Evolutionary conservation across 495 filamentous ascomycete species (phyloP).

Genomic region (Tuber calosporum): DNA sequence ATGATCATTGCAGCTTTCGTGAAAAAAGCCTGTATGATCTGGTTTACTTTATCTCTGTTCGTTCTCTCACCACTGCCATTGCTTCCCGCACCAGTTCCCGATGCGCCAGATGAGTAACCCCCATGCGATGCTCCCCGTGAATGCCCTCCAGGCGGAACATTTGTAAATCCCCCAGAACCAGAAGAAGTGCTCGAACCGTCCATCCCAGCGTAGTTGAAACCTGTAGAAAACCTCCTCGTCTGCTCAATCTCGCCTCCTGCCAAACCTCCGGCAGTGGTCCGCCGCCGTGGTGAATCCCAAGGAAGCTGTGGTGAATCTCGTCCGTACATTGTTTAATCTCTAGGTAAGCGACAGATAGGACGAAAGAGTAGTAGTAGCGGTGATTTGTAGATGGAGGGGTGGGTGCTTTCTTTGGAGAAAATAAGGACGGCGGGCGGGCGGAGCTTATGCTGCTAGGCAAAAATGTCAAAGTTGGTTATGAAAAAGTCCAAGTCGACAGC

Average conservation of each 20-base stretch:
- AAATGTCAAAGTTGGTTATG: slow-evolving; percentile 37
- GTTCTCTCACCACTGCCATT: slow-evolving; percentile 28
- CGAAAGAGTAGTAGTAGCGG: slow-evolving; percentile 21
- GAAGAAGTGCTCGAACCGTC: slow-evolving; percentile 35
- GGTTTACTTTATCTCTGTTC: slow-evolving; percentile 40
- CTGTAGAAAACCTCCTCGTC: slow-evolving; percentile 33
- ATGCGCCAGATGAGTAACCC: slow-evolving; percentile 18
- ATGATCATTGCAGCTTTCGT: slow-evolving; percentile 82
- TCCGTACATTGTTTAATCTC: slow-evolving; percentile 30
- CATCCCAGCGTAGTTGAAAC: slow-evolving; percentile 35
- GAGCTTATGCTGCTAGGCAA: slow-evolving; percentile 33
- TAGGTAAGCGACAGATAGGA: slow-evolving; percentile 32
- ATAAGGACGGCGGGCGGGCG: neutral
- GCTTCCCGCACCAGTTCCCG: slow-evolving; percentile 10
- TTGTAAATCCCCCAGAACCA: slow-evolving; percentile 32
- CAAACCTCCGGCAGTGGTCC: slow-evolving; percentile 29
- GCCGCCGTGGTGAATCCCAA: slow-evolving; percentile 32
- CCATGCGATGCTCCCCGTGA: slow-evolving; percentile 21
- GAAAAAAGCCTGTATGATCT: slow-evolving; percentile 69
- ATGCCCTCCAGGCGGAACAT: slow-evolving; percentile 27
- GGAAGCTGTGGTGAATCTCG: slow-evolving; percentile 33
- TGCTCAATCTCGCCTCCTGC: slow-evolving; percentile 23
- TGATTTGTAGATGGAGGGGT: slow-evolving; percentile 16
- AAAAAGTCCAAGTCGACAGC: slow-evolving; percentile 35
- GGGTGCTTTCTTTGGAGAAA: neutral